Evolutionary conservation across 1,284 basidiomycete genomes (phyloP), one percentile per base, ranked within the genome.

Genomic region (Vanrija sp.): DNA sequence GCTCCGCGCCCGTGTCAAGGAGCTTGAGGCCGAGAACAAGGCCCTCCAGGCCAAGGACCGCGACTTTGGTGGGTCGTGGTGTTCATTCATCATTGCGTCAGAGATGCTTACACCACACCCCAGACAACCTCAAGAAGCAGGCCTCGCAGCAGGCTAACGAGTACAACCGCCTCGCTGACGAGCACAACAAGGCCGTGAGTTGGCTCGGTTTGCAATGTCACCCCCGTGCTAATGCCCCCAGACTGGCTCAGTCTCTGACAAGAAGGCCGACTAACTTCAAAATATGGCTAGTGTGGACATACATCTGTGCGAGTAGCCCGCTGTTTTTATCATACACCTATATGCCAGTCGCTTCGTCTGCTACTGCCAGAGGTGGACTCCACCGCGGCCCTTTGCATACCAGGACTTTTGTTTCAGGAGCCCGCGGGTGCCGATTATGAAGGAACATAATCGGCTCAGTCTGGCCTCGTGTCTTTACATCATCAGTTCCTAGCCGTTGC

Each of bases 121-220:
- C 58, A 88, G 88, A 84, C 36, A 86, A 84, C n/a, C 75, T 92
- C 56, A 89, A 89, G 80, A 86, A 85, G 75, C 89, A 93, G 73
- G 85, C 87, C 0, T 71, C 79, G 3, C 85, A 88, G 65, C 88
- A 90, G 65, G 84, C 83, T 2, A 77, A 77, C 27, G 89, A 92
- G 73, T 92, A 88, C 67, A 84, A 89, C 77, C 80, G 87, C 47
- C 82, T 93, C 50, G 85, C 88, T 2, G 85, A 84, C 14, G 84
- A 85, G 73, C 84, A 84, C 76, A 89, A 89, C 72, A 78, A 83
- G 56, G 79, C 81, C 36, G 71, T 73, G 45, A 68, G 72, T 67
- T 22, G 12, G 42, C 41, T 31, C 19, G 8, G 22, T 36, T 20
- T 15, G 18, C 23, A n/a, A 9, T 19, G 23, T 27, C 12, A 9